Conservation (phyloP, 495 filamentous ascomycete genomes). For the Ramalina peruviana region DNA sequence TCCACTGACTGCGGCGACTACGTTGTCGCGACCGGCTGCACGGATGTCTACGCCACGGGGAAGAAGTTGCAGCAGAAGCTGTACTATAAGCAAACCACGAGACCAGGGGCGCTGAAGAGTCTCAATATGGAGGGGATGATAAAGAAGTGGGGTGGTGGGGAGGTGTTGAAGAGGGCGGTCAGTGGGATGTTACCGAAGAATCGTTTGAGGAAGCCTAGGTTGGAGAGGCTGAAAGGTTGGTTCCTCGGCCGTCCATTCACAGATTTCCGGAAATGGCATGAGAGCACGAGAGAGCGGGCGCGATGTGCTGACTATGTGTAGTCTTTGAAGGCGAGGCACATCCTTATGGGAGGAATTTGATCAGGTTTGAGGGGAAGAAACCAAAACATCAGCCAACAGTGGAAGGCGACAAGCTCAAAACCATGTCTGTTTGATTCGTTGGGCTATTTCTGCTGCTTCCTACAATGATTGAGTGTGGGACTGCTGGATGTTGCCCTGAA, state of each 20-base stretch:
- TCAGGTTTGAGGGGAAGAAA: conserved; percentile 42
- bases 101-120: conserved; percentile 71
- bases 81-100: conserved; percentile 87
- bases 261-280: not conserved
- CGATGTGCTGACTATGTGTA: conserved; percentile 15
- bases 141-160: conserved; percentile 83
- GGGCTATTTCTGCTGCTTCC: too few species aligned
- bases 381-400: conserved; percentile 30
- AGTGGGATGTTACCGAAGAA: conserved; percentile 98
- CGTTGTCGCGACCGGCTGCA: conserved; percentile 83
- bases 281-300: not conserved
- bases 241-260: conserved; percentile 4
- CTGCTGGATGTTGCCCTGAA: too few species aligned
- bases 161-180: conserved; percentile 84
- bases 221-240: conserved; percentile 78
- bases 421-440: conserved; percentile 10
- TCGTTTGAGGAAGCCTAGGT: conserved; percentile 64
- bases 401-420: conserved; percentile 19
- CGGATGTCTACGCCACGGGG: conserved; percentile 74
- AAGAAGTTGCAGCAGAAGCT: conserved; percentile 86
- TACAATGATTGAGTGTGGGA: too few species aligned
- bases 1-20: conserved; percentile 98
- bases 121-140: conserved; percentile 94
- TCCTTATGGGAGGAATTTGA: conserved; percentile 80
- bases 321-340: conserved; percentile 84